Percentiles rank a stretch among this genome's conserved stretches.
Evolutionary conservation across 352 stramenopile species (phyloP).

Genomic region (Ophiocytium majus): DNA sequence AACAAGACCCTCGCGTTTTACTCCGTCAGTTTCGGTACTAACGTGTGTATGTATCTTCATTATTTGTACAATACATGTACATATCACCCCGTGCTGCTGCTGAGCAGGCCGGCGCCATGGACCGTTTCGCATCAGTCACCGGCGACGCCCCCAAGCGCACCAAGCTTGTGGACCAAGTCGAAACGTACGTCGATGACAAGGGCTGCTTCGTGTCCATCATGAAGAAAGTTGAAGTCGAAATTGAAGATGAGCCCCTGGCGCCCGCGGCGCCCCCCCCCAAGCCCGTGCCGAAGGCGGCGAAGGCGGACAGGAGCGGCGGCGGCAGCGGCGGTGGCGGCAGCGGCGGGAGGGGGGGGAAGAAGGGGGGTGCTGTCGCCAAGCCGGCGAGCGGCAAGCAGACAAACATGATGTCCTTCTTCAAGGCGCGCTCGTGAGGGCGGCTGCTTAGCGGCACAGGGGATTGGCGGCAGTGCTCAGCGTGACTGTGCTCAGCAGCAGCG

Average conservation of each 20-base stretch:
- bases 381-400: background rate
- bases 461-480: too few relatives aligned
- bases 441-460: too few relatives aligned
- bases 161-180: constrained; percentile 1
- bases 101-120: constrained; percentile 17
- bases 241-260: background rate
- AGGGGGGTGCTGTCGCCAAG: too few relatives aligned
- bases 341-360: background rate
- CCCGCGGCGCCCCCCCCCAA: too few relatives aligned
- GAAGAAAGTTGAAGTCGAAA: background rate
- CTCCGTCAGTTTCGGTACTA: too few relatives aligned
- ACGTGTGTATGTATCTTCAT: too few relatives aligned
- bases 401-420: background rate
- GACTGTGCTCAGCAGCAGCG: too few relatives aligned
- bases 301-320: background rate
- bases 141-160: background rate
- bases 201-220: background rate
- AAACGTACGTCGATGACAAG: background rate
- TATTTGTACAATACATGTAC: too few relatives aligned
- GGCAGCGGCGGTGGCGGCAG: background rate
- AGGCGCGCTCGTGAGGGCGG: too few relatives aligned
- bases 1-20: too few relatives aligned
- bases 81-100: too few relatives aligned
- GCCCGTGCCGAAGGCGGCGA: too few relatives aligned
- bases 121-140: background rate